Base-by-base conservation (phyloP, 495 filamentous ascomycete genomes). In the Margaritispora aquatica region DNA sequence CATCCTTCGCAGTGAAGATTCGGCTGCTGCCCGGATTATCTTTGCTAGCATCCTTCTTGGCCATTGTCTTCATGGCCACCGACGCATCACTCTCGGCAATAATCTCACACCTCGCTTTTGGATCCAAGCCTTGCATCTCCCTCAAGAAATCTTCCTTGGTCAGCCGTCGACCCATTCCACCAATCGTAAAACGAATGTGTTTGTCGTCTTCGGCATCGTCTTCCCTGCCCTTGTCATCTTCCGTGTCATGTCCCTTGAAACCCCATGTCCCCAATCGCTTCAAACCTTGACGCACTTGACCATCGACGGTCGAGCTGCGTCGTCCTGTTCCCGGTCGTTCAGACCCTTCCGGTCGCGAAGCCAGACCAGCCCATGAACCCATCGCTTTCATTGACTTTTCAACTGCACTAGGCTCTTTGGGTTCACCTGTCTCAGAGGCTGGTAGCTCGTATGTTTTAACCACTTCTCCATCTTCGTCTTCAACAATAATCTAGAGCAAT, bases 401-500 rank as follows among this genome's bases (percentile, higher is more conserved):
- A 21, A 60, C 49, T 17, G 47, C 19, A 21, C 57, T 36, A 24
- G 48, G 29, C 41, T 63, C 57, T 26, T 41, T 51, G 1, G 22
- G 1, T 46, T 55, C 26, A 7, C 54, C 61, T 54, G 22, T 63
- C 53, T 63, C 60, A 10, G 31, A 44, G 29, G 73, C 62, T n/a
- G 92, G 88, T 26, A 97, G 86, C 54, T 96, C 90, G 70, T 96
- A 97, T 59, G 94, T 96, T 77, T 96, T 95, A 70, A 99, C 83
- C 13, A 99, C 95, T 68, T 99, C 95, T 26, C 95, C 95, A 68
- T 96, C 88, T 69, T 93, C 92, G 65, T 99, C 92, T 72, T 99
- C 95, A 17, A 99, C 91, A 67, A 99, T 97, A 64, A 99, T 93
- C 70, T 85, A 67, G 20, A 63, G 2, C n/a, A 19, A 36, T 69